Base-by-base conservation (phyloP, 495 filamentous ascomycete genomes). In the Aspergillus asperescens region DNA sequence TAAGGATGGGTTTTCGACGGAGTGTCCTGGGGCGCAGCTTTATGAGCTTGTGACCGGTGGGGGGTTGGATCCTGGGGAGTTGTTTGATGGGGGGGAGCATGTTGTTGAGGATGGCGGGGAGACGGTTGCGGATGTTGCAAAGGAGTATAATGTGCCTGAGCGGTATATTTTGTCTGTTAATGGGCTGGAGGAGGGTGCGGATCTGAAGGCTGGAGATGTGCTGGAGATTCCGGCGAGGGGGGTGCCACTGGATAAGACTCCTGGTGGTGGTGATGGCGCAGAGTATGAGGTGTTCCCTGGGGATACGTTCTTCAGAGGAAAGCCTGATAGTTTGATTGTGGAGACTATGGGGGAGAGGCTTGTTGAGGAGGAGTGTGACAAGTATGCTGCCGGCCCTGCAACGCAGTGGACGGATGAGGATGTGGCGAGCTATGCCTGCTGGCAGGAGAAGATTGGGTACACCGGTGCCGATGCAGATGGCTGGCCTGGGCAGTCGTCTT, bases 251-350 rank as follows among this genome's bases (percentile, higher is more conserved):
- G 44, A 8, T 6, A 6, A 19, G 18, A 22, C 5, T 7, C 44
- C 27, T 34, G 28, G 12, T 22, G 28, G 19, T 22, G 45, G 29
- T 0, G 29, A 25, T 29, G 45, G 45, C 10, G 32, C n/a, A 10
- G 46, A 18, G n/a, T n/a, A n/a, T n/a, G n/a, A n/a, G n/a, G n/a
- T n/a, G n/a, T 52, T 52, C 23, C 50, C 50, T 45, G 50, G 50
- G 5, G 40, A 10, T 3, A 20, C 19, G 3, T 52, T 16, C 6
- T 52, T 52, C 40, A 42, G 37, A 18, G 8, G 18, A 2, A 12
- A 44, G 9, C 50, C 50, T 3, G 37, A 16, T 15, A 45, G 39
- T 13, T 15, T 20, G 24, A 52, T 52, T 13, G 18, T 52, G 8
- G 31, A 16, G 16, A 40, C 50, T 0, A 52, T 52, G 50, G 50